Conservation (phyloP, 2,329 filamentous ascomycete genomes). For the Xylariaceae sp. region DNA sequence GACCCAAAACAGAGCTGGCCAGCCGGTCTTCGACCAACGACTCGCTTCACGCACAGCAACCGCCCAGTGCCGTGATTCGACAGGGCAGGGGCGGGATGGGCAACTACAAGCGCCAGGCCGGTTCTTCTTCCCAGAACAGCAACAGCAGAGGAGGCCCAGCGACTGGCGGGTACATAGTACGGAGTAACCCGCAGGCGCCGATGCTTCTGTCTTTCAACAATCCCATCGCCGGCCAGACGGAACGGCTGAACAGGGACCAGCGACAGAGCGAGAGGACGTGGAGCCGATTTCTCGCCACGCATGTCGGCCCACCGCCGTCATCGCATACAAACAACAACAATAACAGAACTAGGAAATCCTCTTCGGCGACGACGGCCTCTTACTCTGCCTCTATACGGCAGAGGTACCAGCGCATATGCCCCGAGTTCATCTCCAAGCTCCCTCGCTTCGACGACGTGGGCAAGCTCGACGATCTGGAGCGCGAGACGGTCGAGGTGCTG, state of each 20-base stretch:
- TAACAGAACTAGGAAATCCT: too few species aligned
- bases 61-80: conserved; percentile 21
- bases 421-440: conserved; percentile 24
- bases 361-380: too few species aligned
- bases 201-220: conserved; percentile 29
- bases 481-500: conserved; percentile 23
- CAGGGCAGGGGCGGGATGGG: conserved; percentile 28
- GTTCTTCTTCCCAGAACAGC: neutral
- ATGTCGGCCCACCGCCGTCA: conserved; percentile 15
- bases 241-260: conserved; percentile 24
- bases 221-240: conserved; percentile 24
- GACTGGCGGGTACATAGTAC: conserved; percentile 26
- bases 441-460: conserved; percentile 28
- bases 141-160: conserved; percentile 9
- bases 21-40: conserved; percentile 16
- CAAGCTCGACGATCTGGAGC: conserved; percentile 25
- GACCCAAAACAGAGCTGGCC: conserved; percentile 10
- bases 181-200: conserved; percentile 27
- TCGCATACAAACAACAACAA: too few species aligned
- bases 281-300: conserved; percentile 23
- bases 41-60: conserved; percentile 16
- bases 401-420: conserved; percentile 28
- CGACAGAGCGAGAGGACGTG: conserved; percentile 23
- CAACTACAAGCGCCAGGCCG: conserved; percentile 25
- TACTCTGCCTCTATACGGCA: conserved; percentile 8